Conservation (phyloP, 1,284 basidiomycete genomes). For the Sporisorium graminicola region DNA sequence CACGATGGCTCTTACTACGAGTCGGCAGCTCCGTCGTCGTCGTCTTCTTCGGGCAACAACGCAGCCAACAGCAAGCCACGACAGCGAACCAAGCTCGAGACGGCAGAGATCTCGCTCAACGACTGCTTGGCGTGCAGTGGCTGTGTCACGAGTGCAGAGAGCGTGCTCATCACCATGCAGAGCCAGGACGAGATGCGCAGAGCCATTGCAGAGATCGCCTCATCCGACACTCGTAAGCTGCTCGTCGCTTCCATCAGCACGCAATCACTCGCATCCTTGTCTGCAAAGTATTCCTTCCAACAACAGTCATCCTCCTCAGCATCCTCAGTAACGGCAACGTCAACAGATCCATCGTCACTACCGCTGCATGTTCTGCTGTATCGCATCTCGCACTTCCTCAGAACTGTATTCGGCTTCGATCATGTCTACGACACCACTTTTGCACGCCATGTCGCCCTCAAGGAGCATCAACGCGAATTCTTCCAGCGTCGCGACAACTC, state of each 20-base stretch:
- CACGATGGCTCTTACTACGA: constrained; percentile 83
- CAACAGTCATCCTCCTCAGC: not conserved
- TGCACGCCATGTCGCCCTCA: constrained; percentile 85
- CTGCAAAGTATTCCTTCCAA: constrained; percentile 57
- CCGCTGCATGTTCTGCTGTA: constrained; percentile 69
- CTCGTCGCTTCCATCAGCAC: constrained; percentile 75
- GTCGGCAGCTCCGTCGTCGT: constrained; percentile 22
- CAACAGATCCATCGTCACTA: constrained; percentile 68
- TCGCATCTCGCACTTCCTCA: constrained; percentile 72
- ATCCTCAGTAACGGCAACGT: constrained; percentile 2
- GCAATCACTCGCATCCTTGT: constrained; percentile 86
- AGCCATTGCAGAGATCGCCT: constrained; percentile 40
- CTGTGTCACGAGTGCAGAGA: constrained; percentile 98
- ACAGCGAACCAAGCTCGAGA: constrained; percentile 62
- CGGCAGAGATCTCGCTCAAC: constrained; percentile 91
- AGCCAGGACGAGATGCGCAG: constrained; percentile 89
- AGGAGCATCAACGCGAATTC: constrained; percentile 87
- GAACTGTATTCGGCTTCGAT: constrained; percentile 75
- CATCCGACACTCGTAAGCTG: constrained; percentile 14
- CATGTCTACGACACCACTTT: constrained; percentile 94
- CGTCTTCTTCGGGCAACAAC: no score
- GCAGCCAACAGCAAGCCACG: constrained; percentile 58
- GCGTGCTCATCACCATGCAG: constrained; percentile 95
- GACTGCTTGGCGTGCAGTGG: constrained; percentile 96
- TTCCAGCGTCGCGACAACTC: constrained; percentile 47